Base-by-base conservation (phyloP, 2,329 filamentous ascomycete genomes). In the Fusarium vanettenii region DNA sequence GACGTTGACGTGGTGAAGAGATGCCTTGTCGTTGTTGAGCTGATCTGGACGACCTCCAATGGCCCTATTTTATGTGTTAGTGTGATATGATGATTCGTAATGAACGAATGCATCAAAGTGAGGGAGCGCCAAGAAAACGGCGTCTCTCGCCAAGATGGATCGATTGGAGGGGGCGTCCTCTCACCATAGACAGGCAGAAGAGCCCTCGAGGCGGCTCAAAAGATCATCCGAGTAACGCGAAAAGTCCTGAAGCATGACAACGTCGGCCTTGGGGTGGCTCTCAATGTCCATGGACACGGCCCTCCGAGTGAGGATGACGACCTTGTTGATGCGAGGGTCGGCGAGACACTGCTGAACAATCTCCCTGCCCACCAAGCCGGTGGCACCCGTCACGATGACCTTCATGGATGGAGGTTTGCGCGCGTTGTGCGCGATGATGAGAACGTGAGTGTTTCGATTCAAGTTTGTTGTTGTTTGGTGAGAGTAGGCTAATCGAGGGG, bases 141-240 rank as follows among this genome's bases (percentile, higher is more conserved):
- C 27, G 48, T 55, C 29, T 27, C 6, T 62, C 20, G 39, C 37
- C 60, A 63, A 62, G 59, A 60, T 22, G 22, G 27, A 48, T n/a
- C 18, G 25, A 20, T 33, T 33, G 50, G 29, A 45, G 55, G 27
- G 57, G 62, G 35, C 20, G 11, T 10, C 18, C 18, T 86, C 86
- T 43, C 88, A 92, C 92, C 92, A 94, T 29, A 94, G 86, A 76
- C 90, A 92, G 1, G 88, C 91, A 52, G 90, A 86, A 0, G 90
- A 90, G 18, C 89, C 91, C 14, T 85, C 80, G 0, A 83, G 84
- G 27, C 76, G 74, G 48, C 70, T 69, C 66, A 84, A 65, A 31
- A 84, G 60, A 5, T 80, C 81, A 9, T 80, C 80, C 1, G 89
- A 85, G 74, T 89, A 91, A 1, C 81, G 76, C 8, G 84, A 82